These are phyloP conservation scores for Colletotrichum kahawae DNA, from an alignment of 2,329 filamentous ascomycete genomes.

Conservation along the genomic window DNA sequence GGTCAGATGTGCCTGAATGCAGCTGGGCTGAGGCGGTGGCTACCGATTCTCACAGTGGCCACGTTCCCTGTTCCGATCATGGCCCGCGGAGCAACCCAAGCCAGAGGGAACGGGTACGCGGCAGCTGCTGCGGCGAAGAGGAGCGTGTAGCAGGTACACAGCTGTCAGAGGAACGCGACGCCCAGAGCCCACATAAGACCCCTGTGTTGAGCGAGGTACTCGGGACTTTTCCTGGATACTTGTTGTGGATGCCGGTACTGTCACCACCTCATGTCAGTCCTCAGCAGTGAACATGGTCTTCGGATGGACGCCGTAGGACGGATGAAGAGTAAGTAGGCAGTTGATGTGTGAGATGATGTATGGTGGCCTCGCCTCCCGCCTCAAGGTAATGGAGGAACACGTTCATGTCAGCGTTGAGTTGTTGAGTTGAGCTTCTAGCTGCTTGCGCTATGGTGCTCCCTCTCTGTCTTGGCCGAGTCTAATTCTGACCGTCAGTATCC, in stretches of 20 bases:
- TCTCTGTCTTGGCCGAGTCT: not conserved
- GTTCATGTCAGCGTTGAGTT: not conserved
- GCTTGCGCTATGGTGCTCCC: not conserved
- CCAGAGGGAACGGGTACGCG: conserved; percentile 9
- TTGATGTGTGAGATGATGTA: not conserved
- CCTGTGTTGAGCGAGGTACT: not conserved
- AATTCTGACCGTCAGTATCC: not conserved
- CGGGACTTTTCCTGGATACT: not conserved
- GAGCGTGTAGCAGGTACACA: not conserved
- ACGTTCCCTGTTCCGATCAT: conserved; percentile 4
- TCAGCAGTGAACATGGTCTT: not conserved
- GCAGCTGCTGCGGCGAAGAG: not conserved
- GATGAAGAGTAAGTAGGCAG: not conserved
- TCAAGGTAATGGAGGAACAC: not conserved
- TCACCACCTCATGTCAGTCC: not conserved
- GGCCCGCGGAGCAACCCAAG: not conserved
- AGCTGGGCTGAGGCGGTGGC: not conserved
- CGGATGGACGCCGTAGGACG: not conserved
- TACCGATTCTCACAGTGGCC: conserved; percentile 10
- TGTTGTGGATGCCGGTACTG: not conserved
- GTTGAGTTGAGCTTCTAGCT: not conserved
- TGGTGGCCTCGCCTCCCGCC: not conserved
- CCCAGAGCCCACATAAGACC: not conserved
- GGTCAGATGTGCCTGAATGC: not conserved
- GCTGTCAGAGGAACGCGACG: not conserved